Percentiles rank a stretch among this genome's conserved stretches.
Conservation (phyloP, 257 asterid species). For the Salvia splendens region DNA sequence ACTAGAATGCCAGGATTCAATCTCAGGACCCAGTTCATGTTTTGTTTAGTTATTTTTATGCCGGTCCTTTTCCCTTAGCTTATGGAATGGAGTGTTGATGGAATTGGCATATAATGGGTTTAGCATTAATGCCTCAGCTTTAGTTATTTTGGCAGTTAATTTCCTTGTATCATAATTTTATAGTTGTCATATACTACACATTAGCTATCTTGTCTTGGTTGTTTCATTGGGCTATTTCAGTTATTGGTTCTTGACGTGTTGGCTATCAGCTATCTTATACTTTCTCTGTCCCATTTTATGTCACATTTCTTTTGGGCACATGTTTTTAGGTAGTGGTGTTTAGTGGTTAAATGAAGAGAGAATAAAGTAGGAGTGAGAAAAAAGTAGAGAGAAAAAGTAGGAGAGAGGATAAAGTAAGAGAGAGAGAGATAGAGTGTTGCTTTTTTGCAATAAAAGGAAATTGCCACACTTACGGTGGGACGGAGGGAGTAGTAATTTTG, state of each 20-base stretch:
- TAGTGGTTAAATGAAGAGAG: too few species aligned
- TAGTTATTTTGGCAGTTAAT: background rate
- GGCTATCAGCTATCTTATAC: background rate
- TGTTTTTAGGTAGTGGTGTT: too few species aligned
- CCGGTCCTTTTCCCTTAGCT: background rate
- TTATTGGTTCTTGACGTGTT: background rate
- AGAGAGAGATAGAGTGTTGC: too few species aligned
- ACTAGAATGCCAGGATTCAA: background rate
- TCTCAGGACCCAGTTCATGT: background rate
- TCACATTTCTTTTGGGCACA: too few species aligned
- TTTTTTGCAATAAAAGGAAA: too few species aligned
- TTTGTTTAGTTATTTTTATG: background rate
- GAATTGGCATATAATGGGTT: background rate
- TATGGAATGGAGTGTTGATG: background rate
- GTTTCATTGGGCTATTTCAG: background rate
- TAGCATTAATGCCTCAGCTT: background rate
- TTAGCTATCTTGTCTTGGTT: conserved; percentile 10
- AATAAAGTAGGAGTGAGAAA: too few species aligned
- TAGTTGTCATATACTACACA: too few species aligned
- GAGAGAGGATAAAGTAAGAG: too few species aligned
- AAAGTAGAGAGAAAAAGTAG: too few species aligned
- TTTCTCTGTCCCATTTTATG: too few species aligned
- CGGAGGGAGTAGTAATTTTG: background rate
- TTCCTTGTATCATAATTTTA: too few species aligned
- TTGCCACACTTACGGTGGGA: too few species aligned